Conservation (phyloP, 2,329 filamentous ascomycete species). For the Apiospora saccharicola region DNA sequence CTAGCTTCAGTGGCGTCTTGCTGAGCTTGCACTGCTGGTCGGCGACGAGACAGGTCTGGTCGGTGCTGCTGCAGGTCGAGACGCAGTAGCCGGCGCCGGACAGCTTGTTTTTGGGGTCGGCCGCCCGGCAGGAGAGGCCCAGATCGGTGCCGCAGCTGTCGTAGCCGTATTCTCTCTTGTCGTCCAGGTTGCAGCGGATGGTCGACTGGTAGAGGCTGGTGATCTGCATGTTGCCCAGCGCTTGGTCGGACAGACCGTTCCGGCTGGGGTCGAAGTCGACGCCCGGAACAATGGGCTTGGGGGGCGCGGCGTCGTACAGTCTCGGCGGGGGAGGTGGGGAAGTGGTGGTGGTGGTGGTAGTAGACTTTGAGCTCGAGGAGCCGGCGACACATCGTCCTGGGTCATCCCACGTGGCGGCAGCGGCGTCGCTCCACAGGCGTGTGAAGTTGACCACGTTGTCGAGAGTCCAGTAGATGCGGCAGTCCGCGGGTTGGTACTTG, state of each 20-base stretch:
- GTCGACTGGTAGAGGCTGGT: too few species aligned
- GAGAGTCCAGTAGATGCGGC: conserved; percentile 66
- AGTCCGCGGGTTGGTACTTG: conserved; percentile 66
- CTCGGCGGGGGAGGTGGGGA: neutral
- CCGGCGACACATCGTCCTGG: conserved; percentile 28
- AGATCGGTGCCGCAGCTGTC: neutral
- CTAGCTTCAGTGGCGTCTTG: too few species aligned
- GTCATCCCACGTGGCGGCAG: conserved; percentile 33
- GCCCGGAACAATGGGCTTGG: neutral
- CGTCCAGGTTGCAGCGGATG: neutral
- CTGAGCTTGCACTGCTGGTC: too few species aligned
- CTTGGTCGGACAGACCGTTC: neutral
- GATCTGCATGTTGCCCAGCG: neutral
- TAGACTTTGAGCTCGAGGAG: conserved; percentile 25
- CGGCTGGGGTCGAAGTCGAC: neutral
- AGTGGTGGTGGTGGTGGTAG: neutral
- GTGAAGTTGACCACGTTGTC: conserved; percentile 59
- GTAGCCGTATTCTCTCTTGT: too few species aligned
- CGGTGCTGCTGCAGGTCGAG: too few species aligned
- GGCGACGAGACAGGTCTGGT: too few species aligned
- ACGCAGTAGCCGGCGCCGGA: too few species aligned
- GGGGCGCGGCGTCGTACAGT: neutral
- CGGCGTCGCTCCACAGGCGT: conserved; percentile 59
- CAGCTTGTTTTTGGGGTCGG: neutral
- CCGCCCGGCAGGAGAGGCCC: neutral